These are phyloP conservation scores for Asclepias syriaca DNA, from an alignment of 257 asterid species.

Conservation along the genomic window DNA sequence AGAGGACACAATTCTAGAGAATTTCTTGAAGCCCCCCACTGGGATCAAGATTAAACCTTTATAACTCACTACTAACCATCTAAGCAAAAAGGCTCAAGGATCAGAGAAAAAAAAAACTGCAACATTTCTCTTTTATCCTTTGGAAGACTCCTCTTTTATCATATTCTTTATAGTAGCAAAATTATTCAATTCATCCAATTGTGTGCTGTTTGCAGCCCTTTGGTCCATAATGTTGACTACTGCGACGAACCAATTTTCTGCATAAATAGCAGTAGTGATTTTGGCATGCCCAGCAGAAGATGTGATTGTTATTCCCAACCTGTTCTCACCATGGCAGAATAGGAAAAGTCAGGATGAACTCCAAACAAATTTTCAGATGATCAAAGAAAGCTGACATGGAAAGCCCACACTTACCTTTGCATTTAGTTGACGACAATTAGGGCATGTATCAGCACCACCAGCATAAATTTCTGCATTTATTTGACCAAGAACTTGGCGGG, in stretches of 20 bases:
- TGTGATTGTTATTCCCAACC: conserved; percentile 78
- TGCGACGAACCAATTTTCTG: conserved; percentile 55
- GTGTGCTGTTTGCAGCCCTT: conserved; percentile 94
- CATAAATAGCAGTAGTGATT: conserved; percentile 82
- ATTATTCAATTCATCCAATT: conserved; percentile 23
- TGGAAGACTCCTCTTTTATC: not conserved
- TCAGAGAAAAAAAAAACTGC: not conserved
- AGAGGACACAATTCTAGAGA: no score
- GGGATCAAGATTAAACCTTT: no score
- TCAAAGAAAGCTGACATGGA: not conserved
- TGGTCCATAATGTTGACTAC: conserved; percentile 68
- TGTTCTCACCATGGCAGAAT: conserved; percentile 28
- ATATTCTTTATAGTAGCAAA: not conserved
- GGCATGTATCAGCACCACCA: conserved; percentile 52
- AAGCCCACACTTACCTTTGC: conserved; percentile 46
- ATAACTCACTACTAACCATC: not conserved
- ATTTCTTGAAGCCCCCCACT: no score
- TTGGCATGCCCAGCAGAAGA: conserved; percentile 90
- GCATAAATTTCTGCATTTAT: conserved; percentile 42
- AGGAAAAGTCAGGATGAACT: not conserved
- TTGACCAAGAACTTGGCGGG: conserved; percentile 47
- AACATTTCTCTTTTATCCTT: not conserved
- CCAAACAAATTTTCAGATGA: not conserved
- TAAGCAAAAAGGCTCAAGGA: not conserved
- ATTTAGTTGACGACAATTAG: conserved; percentile 61